Evolutionary conservation across 2,329 filamentous ascomycete genomes (phyloP).

Genomic region (Epichloe sylvatica): DNA sequence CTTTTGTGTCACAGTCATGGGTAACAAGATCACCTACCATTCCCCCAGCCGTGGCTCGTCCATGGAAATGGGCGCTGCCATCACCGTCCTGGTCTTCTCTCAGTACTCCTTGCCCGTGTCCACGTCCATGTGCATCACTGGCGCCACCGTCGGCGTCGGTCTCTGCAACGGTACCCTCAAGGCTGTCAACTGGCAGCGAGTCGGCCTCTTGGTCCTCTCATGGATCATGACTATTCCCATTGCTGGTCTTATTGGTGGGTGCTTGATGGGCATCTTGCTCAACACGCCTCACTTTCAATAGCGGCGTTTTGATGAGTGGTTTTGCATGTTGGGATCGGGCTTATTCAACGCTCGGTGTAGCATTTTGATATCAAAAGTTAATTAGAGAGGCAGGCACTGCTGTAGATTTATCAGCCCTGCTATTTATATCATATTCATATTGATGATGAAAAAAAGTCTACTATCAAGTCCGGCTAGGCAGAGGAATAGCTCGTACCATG

Average conservation of each 20-base stretch:
- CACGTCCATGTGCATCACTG: conserved; percentile 68
- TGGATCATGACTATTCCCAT: conserved; percentile 39
- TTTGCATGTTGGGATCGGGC: no score
- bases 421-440: no score
- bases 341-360: not conserved
- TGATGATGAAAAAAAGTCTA: no score
- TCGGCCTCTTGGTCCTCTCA: conserved; percentile 50
- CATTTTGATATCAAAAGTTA: not conserved
- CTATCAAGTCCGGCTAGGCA: no score
- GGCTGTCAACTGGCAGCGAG: conserved; percentile 64
- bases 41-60: conserved; percentile 43
- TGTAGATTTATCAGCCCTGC: no score
- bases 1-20: conserved; percentile 44
- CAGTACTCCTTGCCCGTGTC: conserved; percentile 64
- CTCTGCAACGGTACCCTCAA: conserved; percentile 60
- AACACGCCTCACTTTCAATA: conserved; percentile 24
- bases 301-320: no score
- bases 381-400: no score
- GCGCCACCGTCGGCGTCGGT: conserved; percentile 63
- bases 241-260: conserved; percentile 27
- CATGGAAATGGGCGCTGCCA: conserved; percentile 69
- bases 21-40: conserved; percentile 67
- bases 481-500: no score
- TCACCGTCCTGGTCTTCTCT: conserved; percentile 63
- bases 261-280: conserved; percentile 26